Evolutionary conservation across 2,329 filamentous ascomycete species (phyloP), one percentile per base, ranked within the genome.

Genomic region (Pestalotiopsis sp.): DNA sequence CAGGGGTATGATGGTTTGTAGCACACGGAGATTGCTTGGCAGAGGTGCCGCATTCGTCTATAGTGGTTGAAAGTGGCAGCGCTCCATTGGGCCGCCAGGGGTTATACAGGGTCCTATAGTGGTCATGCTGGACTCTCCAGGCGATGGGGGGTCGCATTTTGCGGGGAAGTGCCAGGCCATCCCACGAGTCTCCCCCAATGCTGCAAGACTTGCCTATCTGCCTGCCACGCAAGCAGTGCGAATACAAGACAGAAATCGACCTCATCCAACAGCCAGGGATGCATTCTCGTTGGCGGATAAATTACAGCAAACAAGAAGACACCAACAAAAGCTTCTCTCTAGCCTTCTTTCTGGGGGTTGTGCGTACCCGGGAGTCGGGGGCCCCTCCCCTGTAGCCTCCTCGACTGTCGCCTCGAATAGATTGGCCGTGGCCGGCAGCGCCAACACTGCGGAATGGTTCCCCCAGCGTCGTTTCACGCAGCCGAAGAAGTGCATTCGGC

Each of bases 221-320:
- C 38, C n/a, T 52, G 63, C 27, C 31, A 23, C 45, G 49, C 63
- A 36, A 45, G 41, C 62, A 4, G 20, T 41, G 25, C 41, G 23
- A 45, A 27, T 23, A 5, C 20, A 23, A 31, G 20, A 39, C 27
- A 25, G 38, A 36, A 64, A 9, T 20, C 20, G 62, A 52, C 11
- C 9, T 4, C 20, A 23, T 49, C 7, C 14, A 39, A 20, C 27
- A 13, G 31, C 9, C 17, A 6, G 14, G 31, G n/a, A 57, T 39
- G 41, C 11, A 14, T 31, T 57, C 23, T 20, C 57, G 63, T 66
- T 66, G 63, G 63, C 63, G 63, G 63, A 66, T 25, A 66, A 66
- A 64, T 64, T 64, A 3, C 1, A 49, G 13, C 9, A 13, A 64
- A 31, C 25, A 63, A 14, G 23, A 63, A 63, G 20, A 52, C n/a